Conservation (phyloP, 228 moss, liverwort and hornwort genomes). For the Sphagnum magellanicum region DNA sequence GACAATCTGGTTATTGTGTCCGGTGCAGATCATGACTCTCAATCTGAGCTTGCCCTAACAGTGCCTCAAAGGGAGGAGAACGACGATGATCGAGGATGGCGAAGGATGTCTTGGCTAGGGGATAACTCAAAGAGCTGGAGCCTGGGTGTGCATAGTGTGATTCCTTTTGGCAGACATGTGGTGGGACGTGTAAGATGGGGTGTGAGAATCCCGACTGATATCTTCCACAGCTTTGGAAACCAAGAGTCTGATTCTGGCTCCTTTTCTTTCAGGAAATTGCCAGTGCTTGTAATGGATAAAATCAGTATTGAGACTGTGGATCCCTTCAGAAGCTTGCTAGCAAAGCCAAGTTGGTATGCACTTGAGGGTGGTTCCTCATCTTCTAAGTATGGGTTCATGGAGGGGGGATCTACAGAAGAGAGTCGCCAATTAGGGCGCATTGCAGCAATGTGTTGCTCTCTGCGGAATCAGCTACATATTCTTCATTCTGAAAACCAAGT, state of each 20-base stretch:
- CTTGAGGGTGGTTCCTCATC: conserved; percentile 10
- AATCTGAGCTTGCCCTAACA: too few species aligned
- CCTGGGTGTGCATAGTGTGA: conserved; percentile 63
- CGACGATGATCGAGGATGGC: too few species aligned
- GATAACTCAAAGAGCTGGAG: conserved; percentile 55
- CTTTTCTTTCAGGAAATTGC: conserved; percentile 64
- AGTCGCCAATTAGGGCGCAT: conserved; percentile 54
- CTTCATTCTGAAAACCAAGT: conserved; percentile 64
- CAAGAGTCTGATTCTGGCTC: conserved; percentile 20
- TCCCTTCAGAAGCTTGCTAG: conserved; percentile 13
- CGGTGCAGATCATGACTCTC: not conserved
- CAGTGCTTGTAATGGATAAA: conserved; percentile 75
- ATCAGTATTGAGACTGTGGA: conserved; percentile 55
- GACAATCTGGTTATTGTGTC: conserved; percentile 1
- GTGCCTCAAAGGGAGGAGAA: too few species aligned
- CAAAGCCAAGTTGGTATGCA: conserved; percentile 11
- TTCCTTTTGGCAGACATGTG: conserved; percentile 62
- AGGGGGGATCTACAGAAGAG: conserved; percentile 38
- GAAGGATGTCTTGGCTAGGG: conserved; percentile 11
- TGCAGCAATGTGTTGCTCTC: conserved; percentile 65
- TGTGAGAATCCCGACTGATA: conserved; percentile 46
- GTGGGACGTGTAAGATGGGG: conserved; percentile 74
- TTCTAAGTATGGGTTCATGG: conserved; percentile 25
- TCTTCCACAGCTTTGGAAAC: conserved; percentile 24
- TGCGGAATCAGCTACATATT: conserved; percentile 78